Evolutionary conservation across 2,329 filamentous ascomycete genomes (phyloP).

Genomic region (Neofusicoccum ribis): DNA sequence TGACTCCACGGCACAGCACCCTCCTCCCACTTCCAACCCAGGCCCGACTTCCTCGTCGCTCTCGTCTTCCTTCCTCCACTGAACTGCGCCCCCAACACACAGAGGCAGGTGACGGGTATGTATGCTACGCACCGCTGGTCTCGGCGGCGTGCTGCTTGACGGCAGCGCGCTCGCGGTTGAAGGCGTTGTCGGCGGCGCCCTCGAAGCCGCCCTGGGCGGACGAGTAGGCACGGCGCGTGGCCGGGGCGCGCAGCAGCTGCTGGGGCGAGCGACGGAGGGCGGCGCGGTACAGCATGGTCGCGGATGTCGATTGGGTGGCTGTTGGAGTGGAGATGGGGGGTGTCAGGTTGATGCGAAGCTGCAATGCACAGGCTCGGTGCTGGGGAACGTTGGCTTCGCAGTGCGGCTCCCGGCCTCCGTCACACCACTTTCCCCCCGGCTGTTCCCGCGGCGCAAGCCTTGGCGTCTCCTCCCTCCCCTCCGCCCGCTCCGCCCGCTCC

Average conservation of each 20-base stretch:
- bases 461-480: background rate
- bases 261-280: conserved; percentile 48
- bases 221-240: conserved; percentile 69
- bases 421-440: conserved; percentile 11
- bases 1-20: no score
- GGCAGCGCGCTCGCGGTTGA: conserved; percentile 86
- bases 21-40: background rate
- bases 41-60: no score
- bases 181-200: conserved; percentile 77
- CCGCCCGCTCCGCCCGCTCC: background rate
- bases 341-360: conserved; percentile 8
- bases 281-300: conserved; percentile 38
- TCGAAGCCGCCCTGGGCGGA: conserved; percentile 57
- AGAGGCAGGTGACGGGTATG: background rate
- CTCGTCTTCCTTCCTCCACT: background rate
- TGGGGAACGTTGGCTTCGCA: background rate
- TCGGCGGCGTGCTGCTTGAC: conserved; percentile 87
- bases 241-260: conserved; percentile 51
- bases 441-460: background rate
- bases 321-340: conserved; percentile 27
- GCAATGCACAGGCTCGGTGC: background rate
- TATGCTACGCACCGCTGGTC: conserved; percentile 68
- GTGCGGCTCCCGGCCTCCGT: background rate
- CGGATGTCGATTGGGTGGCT: conserved; percentile 17
- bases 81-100: background rate